A percentile compares a stretch with the other conserved stretches of the same genome.
phyloP scores from a whole-genome alignment of 2,329 filamentous ascomycete species.

The Neopestalotiopsis sp. region DNA sequence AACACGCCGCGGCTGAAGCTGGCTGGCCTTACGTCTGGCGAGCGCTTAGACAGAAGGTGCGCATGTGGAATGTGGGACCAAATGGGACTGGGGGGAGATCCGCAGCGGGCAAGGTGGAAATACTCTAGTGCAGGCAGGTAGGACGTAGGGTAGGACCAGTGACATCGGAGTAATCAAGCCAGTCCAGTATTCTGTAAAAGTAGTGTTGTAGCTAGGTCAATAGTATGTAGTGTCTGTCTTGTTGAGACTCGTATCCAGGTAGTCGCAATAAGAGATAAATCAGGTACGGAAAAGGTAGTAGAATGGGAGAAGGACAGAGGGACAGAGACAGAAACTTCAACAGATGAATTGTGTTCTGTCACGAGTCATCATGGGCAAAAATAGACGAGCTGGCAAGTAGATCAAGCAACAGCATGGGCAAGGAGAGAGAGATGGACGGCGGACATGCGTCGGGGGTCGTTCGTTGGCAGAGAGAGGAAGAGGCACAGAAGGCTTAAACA shows the following conservation, averaged over 20 bases:
- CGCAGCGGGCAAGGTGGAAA: slow-evolving; percentile 17
- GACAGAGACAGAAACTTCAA: too few relatives aligned
- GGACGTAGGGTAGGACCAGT: too few relatives aligned
- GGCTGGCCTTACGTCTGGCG: slow-evolving; percentile 15
- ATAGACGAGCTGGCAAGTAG: background rate
- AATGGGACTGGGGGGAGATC: background rate
- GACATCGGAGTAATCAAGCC: background rate
- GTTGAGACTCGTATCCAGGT: background rate
- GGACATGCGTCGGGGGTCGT: too few relatives aligned
- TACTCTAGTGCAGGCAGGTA: background rate
- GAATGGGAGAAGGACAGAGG: too few relatives aligned
- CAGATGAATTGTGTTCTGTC: background rate
- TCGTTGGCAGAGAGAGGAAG: slow-evolving; percentile 16
- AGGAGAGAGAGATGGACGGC: background rate
- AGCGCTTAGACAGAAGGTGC: slow-evolving; percentile 15
- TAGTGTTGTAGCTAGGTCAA: too few relatives aligned
- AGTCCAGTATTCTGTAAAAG: background rate
- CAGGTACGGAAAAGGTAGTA: background rate
- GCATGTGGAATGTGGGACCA: slow-evolving; percentile 12
- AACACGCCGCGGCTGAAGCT: slow-evolving; percentile 8
- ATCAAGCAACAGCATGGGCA: background rate
- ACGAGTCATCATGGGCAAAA: background rate
- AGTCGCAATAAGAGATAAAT: background rate
- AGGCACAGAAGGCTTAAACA: slow-evolving; percentile 12
- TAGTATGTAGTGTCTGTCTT: background rate